Conservation (phyloP, 176 grass and related monocot genomes). For the Triticum timopheevii region DNA sequence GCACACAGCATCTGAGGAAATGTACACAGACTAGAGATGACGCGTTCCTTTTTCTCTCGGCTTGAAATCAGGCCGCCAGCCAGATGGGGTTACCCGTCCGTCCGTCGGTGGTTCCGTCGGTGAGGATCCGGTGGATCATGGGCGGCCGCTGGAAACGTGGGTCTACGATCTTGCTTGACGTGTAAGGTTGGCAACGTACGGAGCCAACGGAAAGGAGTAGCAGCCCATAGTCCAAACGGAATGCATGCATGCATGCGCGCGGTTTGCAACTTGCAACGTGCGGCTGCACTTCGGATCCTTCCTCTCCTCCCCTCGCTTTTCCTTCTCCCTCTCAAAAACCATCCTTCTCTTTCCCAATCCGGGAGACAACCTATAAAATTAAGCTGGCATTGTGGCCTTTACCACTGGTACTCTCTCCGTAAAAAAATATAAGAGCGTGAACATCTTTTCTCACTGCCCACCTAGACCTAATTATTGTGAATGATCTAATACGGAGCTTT, state of each 20-base stretch:
- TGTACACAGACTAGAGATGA: no score
- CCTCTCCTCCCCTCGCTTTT: neutral
- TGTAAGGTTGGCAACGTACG: constrained; percentile 38
- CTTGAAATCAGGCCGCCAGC: neutral
- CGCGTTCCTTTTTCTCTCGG: neutral
- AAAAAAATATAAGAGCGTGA: neutral
- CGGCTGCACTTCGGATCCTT: neutral
- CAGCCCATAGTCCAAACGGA: neutral
- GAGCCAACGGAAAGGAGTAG: constrained; percentile 15
- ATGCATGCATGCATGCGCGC: neutral
- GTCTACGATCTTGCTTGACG: constrained; percentile 46
- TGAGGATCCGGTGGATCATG: neutral
- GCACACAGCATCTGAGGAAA: neutral
- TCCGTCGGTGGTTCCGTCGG: neutral
- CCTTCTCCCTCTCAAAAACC: neutral
- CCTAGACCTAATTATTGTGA: neutral
- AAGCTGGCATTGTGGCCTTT: constrained; percentile 56
- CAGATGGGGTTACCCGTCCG: neutral
- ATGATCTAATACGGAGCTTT: neutral
- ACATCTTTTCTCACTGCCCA: constrained; percentile 1
- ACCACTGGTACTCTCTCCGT: neutral
- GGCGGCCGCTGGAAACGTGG: constrained; percentile 27
- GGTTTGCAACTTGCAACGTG: neutral
- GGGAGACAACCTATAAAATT: constrained; percentile 34
- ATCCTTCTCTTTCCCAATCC: constrained; percentile 3